Base-by-base conservation (phyloP, 2,329 filamentous ascomycete species). In the Xylaria sp. region DNA sequence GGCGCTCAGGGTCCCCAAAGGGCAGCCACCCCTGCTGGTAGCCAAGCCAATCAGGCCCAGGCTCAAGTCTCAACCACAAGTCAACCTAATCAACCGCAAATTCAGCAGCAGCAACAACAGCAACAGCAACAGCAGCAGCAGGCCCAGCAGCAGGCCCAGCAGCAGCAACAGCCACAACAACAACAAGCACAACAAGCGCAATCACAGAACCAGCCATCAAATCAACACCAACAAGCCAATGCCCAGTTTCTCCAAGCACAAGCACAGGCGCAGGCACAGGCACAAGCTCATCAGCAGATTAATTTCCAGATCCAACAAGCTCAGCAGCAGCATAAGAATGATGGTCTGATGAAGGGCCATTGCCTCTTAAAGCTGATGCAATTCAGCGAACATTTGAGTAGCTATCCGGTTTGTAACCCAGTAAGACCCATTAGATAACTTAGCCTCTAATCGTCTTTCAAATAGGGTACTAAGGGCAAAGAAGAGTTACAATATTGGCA, bases 401-500 rank as follows among this genome's bases (percentile, higher is more conserved):
- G 79, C 31, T 89, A 83, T 67, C 79, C 80, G 37, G 83, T 86
- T 74, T 70, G 81, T 75, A 65, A 27, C 49, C 46, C 17, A 4
- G 1, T 8, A 23, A 33, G 10, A 10, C 44, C n/a, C 33, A 10
- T 49, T 38, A 33, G 7, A 7, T 33, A 44, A 67, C 58, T 64
- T 64, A n/a, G 60, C 61, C 37, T 54, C 60, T 68, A 55, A 69
- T 55, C 6, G 40, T 38, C 44, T 53, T n/a, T n/a, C n/a, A 62
- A 71, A 21, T 71, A 86, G 83, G 83, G 81, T 52, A 75, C 81
- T 13, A 87, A 86, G 70, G 83, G 85, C 67, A 83, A 85, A 62
- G 87, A 89, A 61, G 90, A 93, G 70, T 77, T 96, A 4, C 77
- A 80, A 0, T 90, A 91, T 70, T 98, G 94, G 94, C 85, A 90